A percentile compares a stretch with the other conserved stretches of the same genome.
These are phyloP conservation scores for Agapanthus africanus DNA, from an alignment of 106 monocot genomes.

Conservation along the genomic window DNA sequence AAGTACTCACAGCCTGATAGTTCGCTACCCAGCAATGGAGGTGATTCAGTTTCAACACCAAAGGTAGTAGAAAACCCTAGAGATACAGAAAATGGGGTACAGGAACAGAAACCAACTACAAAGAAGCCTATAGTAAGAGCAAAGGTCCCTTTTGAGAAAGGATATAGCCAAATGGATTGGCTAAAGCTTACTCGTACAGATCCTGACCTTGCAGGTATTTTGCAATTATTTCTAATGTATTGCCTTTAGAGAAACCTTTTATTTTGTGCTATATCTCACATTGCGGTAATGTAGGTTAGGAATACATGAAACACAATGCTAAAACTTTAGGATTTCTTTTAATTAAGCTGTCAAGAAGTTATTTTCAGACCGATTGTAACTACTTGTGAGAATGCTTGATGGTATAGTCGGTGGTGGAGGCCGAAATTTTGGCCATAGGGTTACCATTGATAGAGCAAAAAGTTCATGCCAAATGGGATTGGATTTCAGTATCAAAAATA, in stretches of 20 bases:
- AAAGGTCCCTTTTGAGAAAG: slow-evolving; percentile 98
- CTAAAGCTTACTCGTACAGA: slow-evolving; percentile 74
- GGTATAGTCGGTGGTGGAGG: too few species aligned
- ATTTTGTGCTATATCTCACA: not conserved
- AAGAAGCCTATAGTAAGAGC: slow-evolving; percentile 51
- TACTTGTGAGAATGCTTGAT: too few species aligned
- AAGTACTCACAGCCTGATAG: not conserved
- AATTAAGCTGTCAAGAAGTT: not conserved
- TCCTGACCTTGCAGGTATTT: slow-evolving; percentile 94
- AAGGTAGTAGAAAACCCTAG: slow-evolving; percentile 7
- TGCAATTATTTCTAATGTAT: not conserved
- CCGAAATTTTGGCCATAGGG: too few species aligned
- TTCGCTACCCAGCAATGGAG: slow-evolving; percentile 2
- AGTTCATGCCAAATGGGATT: too few species aligned
- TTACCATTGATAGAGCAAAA: too few species aligned
- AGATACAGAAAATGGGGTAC: slow-evolving; percentile 12
- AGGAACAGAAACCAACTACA: slow-evolving; percentile 21
- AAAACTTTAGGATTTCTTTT: not conserved
- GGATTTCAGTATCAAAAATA: too few species aligned
- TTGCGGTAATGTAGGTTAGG: not conserved
- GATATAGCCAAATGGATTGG: slow-evolving; percentile 99
- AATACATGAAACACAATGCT: not conserved
- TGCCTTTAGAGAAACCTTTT: not conserved
- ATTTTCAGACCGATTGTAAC: too few species aligned
- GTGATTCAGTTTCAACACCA: slow-evolving; percentile 11